A percentile compares a stretch with the other conserved stretches of the same genome.
These are phyloP conservation scores for Solanum bulbocastanum DNA, from an alignment of 257 asterid genomes.

Conservation along the genomic window DNA sequence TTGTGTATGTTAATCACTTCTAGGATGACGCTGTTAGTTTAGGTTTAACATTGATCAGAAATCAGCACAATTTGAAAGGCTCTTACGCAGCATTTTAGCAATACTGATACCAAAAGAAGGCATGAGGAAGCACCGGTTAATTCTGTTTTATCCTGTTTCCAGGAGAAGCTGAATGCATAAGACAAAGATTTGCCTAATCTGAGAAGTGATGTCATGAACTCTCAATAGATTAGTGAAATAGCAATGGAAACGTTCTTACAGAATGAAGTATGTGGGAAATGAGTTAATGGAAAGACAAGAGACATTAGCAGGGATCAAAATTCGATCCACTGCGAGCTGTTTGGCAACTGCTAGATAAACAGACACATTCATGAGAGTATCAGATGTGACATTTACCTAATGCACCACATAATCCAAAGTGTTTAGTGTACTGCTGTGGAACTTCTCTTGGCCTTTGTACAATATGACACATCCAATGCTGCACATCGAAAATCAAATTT, in stretches of 20 bases:
- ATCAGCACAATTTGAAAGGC: not conserved
- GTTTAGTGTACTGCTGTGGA: constrained; percentile 17
- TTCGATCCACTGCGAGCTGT: constrained; percentile 38
- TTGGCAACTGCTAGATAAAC: constrained; percentile 18
- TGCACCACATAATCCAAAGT: constrained; percentile 3
- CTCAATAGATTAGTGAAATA: not conserved
- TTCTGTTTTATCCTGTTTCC: not conserved
- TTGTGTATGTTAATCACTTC: not conserved
- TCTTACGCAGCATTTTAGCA: not conserved
- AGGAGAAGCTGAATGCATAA: not conserved
- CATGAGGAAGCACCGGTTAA: not conserved
- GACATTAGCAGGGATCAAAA: constrained; percentile 49
- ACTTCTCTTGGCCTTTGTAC: constrained; percentile 14
- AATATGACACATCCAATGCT: constrained; percentile 4
- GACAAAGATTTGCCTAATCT: not conserved
- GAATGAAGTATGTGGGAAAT: not conserved
- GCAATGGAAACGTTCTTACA: not conserved
- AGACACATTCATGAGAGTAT: constrained; percentile 11
- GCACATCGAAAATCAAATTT: constrained; percentile 3
- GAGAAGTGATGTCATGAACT: not conserved
- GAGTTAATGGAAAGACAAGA: not conserved
- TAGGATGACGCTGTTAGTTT: not conserved
- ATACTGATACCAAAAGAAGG: not conserved
- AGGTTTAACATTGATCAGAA: not conserved
- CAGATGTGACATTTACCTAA: constrained; percentile 10